phyloP scores from a whole-genome alignment of 2,329 filamentous ascomycete genomes.

The Fusarium setosum region DNA sequence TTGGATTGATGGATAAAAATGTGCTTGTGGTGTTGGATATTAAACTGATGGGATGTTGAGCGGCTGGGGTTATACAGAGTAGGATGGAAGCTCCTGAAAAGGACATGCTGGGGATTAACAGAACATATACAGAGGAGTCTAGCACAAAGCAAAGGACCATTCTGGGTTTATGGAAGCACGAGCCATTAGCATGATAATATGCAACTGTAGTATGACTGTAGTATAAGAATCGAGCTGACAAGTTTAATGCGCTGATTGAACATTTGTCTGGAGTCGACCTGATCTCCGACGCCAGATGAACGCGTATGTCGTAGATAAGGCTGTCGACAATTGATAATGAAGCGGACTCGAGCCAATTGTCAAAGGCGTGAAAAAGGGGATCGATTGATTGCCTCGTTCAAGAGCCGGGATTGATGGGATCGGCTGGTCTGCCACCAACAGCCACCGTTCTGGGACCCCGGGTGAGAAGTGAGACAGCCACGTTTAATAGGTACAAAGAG shows the following conservation, averaged over 20 bases:
- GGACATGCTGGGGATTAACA: constrained; percentile 22
- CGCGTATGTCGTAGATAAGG: constrained; percentile 2
- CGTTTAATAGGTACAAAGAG: constrained; percentile 31
- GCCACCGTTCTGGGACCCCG: constrained; percentile 26
- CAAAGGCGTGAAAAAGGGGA: constrained; percentile 14
- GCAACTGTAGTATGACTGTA: constrained; percentile 11
- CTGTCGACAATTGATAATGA: constrained; percentile 7
- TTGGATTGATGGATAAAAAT: constrained; percentile 18
- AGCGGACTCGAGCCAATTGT: constrained; percentile 7
- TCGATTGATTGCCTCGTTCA: neutral
- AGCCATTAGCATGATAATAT: constrained; percentile 16
- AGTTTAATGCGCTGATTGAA: constrained; percentile 6
- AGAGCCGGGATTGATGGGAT: constrained; percentile 20
- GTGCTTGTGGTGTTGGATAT: constrained; percentile 27
- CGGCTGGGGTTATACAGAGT: constrained; percentile 18
- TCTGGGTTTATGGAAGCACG: constrained; percentile 17
- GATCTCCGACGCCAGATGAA: neutral
- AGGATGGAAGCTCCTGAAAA: constrained; percentile 4
- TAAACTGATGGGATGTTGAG: constrained; percentile 10
- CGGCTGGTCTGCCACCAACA: constrained; percentile 17
- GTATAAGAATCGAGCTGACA: constrained; percentile 5
- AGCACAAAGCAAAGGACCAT: constrained; percentile 14
- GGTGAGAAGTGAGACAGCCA: constrained; percentile 17
- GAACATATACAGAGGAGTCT: constrained; percentile 23
- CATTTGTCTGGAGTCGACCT: neutral